These are phyloP conservation scores for Pythium guiyangense DNA, from an alignment of 352 stramenopile genomes.

Conservation along the genomic window DNA sequence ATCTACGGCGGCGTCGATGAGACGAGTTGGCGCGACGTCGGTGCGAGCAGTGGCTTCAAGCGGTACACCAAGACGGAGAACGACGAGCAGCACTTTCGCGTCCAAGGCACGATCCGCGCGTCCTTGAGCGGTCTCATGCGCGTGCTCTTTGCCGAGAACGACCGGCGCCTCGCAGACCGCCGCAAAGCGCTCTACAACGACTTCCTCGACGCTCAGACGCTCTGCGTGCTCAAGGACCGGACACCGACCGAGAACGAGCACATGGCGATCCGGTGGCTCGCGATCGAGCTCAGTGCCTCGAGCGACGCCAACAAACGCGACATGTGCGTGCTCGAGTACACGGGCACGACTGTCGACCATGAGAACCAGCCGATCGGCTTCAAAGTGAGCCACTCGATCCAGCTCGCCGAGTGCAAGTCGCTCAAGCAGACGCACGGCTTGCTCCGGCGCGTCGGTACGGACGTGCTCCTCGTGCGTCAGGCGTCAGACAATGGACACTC, in stretches of 20 bases:
- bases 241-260: slow-evolving; percentile 46
- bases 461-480: slow-evolving; percentile 45
- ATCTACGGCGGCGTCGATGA: slow-evolving; percentile 37
- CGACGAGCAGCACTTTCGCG: slow-evolving; percentile 39
- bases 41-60: slow-evolving; percentile 43
- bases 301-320: slow-evolving; percentile 49
- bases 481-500: slow-evolving; percentile 41
- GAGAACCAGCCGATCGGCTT: slow-evolving; percentile 56
- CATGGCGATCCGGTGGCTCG: slow-evolving; percentile 69
- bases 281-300: slow-evolving; percentile 46
- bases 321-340: slow-evolving; percentile 72
- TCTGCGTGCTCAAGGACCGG: slow-evolving; percentile 45
- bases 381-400: slow-evolving; percentile 51
- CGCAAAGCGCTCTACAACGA: slow-evolving; percentile 55
- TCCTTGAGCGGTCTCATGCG: slow-evolving; percentile 59
- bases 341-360: slow-evolving; percentile 50
- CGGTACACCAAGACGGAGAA: slow-evolving; percentile 47
- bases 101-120: slow-evolving; percentile 50
- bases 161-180: slow-evolving; percentile 30
- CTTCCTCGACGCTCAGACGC: slow-evolving; percentile 53
- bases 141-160: slow-evolving; percentile 52
- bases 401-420: slow-evolving; percentile 47
- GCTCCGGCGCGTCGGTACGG: slow-evolving; percentile 36
- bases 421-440: slow-evolving; percentile 66
- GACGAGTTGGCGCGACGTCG: slow-evolving; percentile 50